Base-by-base conservation (phyloP, 129 eudicot species). In the Tagetes erecta region DNA sequence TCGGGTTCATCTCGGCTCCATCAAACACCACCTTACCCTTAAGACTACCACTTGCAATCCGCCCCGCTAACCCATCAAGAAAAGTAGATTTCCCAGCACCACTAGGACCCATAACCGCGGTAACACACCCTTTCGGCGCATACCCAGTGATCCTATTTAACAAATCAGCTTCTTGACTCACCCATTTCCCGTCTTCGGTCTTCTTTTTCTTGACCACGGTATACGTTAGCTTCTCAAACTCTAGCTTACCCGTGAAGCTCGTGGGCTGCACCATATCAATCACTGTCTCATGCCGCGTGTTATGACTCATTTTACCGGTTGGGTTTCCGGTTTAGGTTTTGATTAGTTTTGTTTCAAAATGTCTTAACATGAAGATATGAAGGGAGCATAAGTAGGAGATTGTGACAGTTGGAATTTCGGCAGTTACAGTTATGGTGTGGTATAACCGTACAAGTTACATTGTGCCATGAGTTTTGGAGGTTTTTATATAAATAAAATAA, bases 71-170 rank as follows among this genome's bases (percentile, higher is more conserved):
- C n/a, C 87, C 97, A 79, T 90, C 88, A 78, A 92, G 75, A 58
- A 92, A 70, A 0, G 97, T 92, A 0, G 97, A 89, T 68, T 92
- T 92, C 2, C 97, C 97, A 2, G 97, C 96, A 50, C 97, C 97
- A 78, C 96, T 89, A 0, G 97, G 97, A 39, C 97, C 97, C 97
- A 92, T 92, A 33, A 92, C 93, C 0, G 96, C 97, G 5, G 97
- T 84, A 2, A 92, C 79, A 42, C 85, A 74, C 75, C 97, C 97
- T 83, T 89, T 89, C 14, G 89, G 88, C 30, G 96, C 88, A 11
- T 86, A 86, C 41, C 96, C 96, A 10, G 86, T 89, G 30, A 89
- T 84, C 57, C 40, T 71, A 56, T 84, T 76, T 72, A 89, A 58
- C 71, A 89, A 83, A 27, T 89, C 86, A 5, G 75, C 89, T 44